Conservation (phyloP, 148 eudicot species). For the Persicaria maculosa region DNA sequence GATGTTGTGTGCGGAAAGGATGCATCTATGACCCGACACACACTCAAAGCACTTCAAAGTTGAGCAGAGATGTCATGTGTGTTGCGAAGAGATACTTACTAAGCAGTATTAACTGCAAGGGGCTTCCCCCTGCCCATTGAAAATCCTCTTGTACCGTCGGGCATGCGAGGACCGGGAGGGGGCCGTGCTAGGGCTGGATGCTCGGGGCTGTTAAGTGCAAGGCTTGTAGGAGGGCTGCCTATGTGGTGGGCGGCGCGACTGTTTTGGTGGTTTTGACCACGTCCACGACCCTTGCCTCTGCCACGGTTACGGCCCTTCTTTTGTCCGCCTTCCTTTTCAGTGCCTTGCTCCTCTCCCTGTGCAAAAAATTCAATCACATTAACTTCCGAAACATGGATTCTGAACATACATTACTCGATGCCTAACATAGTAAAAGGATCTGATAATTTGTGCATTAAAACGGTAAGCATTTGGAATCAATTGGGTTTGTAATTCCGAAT, state of each 20-base stretch:
- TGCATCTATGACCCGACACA: neutral
- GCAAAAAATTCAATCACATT: neutral
- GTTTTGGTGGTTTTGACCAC: slow-evolving; percentile 39
- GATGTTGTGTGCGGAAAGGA: neutral
- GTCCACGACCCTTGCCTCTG: slow-evolving; percentile 67
- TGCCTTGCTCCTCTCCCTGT: slow-evolving; percentile 58
- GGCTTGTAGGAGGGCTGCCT: slow-evolving; percentile 33
- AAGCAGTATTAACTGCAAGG: slow-evolving; percentile 30
- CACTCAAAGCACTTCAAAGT: neutral
- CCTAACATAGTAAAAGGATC: too few relatives aligned
- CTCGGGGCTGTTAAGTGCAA: slow-evolving; percentile 26
- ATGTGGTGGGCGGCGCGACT: slow-evolving; percentile 36
- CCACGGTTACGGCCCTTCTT: slow-evolving; percentile 62
- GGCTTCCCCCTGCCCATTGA: slow-evolving; percentile 96
- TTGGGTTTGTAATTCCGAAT: neutral
- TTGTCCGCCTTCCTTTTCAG: slow-evolving; percentile 42
- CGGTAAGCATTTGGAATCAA: too few relatives aligned
- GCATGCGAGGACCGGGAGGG: slow-evolving; percentile 98
- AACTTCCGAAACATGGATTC: neutral
- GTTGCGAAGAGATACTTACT: neutral
- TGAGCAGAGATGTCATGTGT: neutral
- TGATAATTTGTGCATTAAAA: too few relatives aligned
- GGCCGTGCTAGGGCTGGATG: slow-evolving; percentile 40
- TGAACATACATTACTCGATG: neutral
- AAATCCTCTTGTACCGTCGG: slow-evolving; percentile 94